Percentiles rank a stretch among this genome's conserved stretches.
These are phyloP conservation scores for Blastocystis sp. DNA, from an alignment of 352 stramenopile genomes.

Conservation along the genomic window DNA sequence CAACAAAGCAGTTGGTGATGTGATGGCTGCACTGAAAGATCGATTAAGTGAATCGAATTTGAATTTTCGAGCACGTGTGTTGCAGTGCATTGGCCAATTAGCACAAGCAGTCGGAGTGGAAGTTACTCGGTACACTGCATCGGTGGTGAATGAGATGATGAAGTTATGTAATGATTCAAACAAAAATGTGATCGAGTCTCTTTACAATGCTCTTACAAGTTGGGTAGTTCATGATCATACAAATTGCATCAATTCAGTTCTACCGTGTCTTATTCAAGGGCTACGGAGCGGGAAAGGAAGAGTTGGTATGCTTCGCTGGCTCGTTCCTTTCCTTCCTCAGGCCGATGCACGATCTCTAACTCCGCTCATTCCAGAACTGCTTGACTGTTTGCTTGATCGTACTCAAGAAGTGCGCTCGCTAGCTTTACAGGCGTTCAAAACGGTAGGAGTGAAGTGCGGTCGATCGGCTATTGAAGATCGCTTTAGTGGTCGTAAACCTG, in stretches of 20 bases:
- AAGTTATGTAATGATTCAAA: background rate
- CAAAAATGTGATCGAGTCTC: background rate
- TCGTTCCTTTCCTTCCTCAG: background rate
- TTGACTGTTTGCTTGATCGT: background rate
- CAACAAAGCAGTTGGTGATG: background rate
- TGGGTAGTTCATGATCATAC: background rate
- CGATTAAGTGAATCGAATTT: conserved; percentile 16
- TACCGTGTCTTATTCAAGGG: background rate
- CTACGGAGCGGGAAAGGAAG: background rate
- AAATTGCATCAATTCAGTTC: background rate
- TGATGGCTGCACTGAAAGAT: background rate
- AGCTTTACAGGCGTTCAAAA: background rate
- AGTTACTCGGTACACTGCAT: background rate
- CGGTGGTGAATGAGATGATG: background rate
- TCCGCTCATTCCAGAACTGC: background rate
- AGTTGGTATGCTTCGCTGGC: background rate
- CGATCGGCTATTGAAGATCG: background rate
- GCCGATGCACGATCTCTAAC: background rate
- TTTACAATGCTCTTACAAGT: background rate
- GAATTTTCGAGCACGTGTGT: conserved; percentile 5
- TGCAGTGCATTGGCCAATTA: background rate
- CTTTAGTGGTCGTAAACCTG: background rate
- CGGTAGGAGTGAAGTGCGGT: background rate
- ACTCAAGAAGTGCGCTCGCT: background rate
- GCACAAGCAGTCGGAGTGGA: background rate